Conservation (phyloP, 306 rosid species). For the Macrotyloma uniflorum region DNA sequence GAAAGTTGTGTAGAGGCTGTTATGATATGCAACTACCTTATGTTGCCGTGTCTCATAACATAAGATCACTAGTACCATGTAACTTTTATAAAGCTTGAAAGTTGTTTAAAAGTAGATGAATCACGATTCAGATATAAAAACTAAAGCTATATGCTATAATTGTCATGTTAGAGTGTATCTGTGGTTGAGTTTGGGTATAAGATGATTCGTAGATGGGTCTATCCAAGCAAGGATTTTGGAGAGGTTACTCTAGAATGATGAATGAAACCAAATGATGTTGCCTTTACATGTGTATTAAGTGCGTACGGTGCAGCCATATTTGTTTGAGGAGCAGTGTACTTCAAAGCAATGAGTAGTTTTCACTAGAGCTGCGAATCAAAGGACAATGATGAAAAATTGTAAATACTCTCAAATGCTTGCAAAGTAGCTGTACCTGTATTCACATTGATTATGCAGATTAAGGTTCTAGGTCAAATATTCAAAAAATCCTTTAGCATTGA, state of each 20-base stretch:
- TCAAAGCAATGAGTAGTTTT: too few relatives aligned
- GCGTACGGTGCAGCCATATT: background rate
- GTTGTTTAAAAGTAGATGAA: too few relatives aligned
- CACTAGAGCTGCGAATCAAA: too few relatives aligned
- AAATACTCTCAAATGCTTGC: too few relatives aligned
- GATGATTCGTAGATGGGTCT: background rate
- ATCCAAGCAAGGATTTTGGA: background rate
- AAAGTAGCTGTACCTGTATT: too few relatives aligned
- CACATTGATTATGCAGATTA: too few relatives aligned
- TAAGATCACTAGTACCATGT: background rate
- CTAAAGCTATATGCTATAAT: too few relatives aligned
- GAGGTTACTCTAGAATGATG: background rate
- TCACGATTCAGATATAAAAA: too few relatives aligned
- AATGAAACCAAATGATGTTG: background rate
- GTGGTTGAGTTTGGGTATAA: background rate
- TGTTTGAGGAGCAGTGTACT: background rate
- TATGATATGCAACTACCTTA: background rate
- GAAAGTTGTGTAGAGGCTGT: background rate
- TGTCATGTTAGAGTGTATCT: too few relatives aligned
- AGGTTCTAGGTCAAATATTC: too few relatives aligned
- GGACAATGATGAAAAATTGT: too few relatives aligned
- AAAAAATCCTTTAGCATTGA: background rate
- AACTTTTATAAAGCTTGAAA: background rate
- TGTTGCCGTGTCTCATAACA: background rate
- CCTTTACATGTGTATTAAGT: background rate